Evolutionary conservation across 441 rosid genomes (phyloP).

Genomic region (Populus tomentosa): DNA sequence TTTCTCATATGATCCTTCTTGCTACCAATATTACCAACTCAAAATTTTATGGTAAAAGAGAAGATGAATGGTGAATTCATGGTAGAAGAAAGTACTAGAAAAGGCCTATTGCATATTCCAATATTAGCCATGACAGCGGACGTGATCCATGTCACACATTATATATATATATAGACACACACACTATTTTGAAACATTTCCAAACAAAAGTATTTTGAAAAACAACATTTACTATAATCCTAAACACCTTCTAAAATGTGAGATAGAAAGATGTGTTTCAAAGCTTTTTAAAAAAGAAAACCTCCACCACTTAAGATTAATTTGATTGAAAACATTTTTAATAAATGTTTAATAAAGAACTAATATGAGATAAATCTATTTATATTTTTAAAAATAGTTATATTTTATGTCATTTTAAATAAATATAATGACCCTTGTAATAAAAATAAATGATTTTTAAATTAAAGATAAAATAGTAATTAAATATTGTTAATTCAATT

Average conservation of each 20-base stretch:
- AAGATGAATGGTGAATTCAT: constrained; percentile 25
- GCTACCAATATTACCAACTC: constrained; percentile 61
- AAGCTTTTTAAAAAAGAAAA: constrained; percentile 84
- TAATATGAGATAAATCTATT: no score
- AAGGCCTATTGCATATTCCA: constrained; percentile 43
- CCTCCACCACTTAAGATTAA: constrained; percentile 32
- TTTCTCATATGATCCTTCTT: constrained; percentile 66
- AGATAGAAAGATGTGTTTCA: constrained; percentile 70
- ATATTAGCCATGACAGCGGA: constrained; percentile 77
- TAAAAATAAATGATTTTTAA: no score
- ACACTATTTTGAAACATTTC: no score
- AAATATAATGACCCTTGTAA: no score
- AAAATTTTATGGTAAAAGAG: constrained; percentile 57
- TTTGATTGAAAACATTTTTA: no score
- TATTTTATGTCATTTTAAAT: no score
- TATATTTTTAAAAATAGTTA: no score
- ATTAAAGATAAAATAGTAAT: no score
- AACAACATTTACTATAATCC: no score
- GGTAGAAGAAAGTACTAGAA: constrained; percentile 23
- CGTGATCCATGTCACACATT: constrained; percentile 61
- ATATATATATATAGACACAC: constrained; percentile 24
- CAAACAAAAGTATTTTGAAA: no score
- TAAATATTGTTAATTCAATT: no score
- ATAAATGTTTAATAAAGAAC: no score
- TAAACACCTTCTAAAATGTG: constrained; percentile 31